Evolutionary conservation across 2,329 filamentous ascomycete genomes (phyloP).

Genomic region (Xylaria digitata): DNA sequence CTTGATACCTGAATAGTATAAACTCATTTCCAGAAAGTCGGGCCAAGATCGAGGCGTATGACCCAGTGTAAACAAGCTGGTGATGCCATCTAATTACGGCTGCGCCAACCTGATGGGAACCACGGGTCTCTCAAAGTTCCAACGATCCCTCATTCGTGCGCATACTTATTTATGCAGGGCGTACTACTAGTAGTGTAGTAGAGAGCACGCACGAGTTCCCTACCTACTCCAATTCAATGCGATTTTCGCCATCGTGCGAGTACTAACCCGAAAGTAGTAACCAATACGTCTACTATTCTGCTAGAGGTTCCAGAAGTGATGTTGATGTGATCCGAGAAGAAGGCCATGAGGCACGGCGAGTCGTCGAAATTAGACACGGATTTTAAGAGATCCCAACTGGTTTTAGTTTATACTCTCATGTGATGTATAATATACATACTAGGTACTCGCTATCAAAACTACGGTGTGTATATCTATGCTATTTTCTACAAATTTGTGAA

Average conservation of each 20-base stretch:
- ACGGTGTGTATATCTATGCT: too few relatives aligned
- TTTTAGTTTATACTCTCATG: too few relatives aligned
- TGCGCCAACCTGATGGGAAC: neutral
- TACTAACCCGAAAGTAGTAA: neutral
- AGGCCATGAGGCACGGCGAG: conserved; percentile 13
- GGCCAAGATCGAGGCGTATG: conserved; percentile 8
- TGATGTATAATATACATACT: too few relatives aligned
- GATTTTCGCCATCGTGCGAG: conserved; percentile 2
- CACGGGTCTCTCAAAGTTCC: neutral
- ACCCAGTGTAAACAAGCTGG: conserved; percentile 4
- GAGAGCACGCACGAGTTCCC: neutral
- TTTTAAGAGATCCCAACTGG: neutral
- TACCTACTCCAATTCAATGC: neutral
- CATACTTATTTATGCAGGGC: conserved; percentile 4
- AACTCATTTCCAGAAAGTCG: conserved; percentile 16
- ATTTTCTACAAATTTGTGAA: too few relatives aligned
- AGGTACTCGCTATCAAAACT: too few relatives aligned
- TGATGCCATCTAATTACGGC: conserved; percentile 1
- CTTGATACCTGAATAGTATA: neutral
- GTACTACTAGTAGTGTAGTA: too few relatives aligned
- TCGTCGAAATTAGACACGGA: neutral
- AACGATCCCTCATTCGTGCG: neutral
- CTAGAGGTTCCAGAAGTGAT: conserved; percentile 6
- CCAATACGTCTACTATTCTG: neutral
- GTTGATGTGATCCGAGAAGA: conserved; percentile 3